phyloP scores from a whole-genome alignment of 257 asterid species.

The Mentha longifolia region DNA sequence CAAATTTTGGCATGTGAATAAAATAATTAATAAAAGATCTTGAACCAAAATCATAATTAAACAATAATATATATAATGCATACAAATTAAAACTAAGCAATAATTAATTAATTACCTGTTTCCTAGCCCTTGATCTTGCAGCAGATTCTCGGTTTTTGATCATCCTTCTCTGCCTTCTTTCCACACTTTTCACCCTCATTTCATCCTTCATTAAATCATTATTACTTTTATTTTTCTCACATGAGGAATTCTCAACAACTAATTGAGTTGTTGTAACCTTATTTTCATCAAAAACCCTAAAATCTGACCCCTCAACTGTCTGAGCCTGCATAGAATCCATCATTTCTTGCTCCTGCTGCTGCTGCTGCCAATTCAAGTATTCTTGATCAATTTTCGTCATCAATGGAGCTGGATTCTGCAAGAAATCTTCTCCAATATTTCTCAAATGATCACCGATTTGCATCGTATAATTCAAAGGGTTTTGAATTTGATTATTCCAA shows the following conservation, averaged over 20 bases:
- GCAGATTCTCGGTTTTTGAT: constrained; percentile 63
- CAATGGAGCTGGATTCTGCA: constrained; percentile 1
- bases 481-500: constrained; percentile 24
- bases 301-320: constrained; percentile 7
- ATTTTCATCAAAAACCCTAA: constrained; percentile 13
- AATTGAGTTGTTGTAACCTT: neutral
- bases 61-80: neutral
- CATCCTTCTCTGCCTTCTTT: constrained; percentile 52
- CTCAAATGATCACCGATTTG: constrained; percentile 17
- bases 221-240: constrained; percentile 12
- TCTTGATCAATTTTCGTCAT: constrained; percentile 31
- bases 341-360: constrained; percentile 9
- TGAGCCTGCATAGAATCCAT: constrained; percentile 21
- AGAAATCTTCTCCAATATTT: neutral
- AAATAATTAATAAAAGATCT: no score
- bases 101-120: constrained; percentile 38
- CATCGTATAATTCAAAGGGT: constrained; percentile 25
- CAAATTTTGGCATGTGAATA: no score
- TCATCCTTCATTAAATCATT: constrained; percentile 11
- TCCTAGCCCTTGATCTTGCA: constrained; percentile 53
- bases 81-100: neutral
- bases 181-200: constrained; percentile 34
- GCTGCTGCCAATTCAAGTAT: constrained; percentile 26
- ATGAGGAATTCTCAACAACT: constrained; percentile 12
- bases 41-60: neutral